A percentile compares a stretch with the other conserved stretches of the same genome.
These are phyloP conservation scores for Cenococcum geophilum DNA, from an alignment of 495 filamentous ascomycete species.

Conservation along the genomic window DNA sequence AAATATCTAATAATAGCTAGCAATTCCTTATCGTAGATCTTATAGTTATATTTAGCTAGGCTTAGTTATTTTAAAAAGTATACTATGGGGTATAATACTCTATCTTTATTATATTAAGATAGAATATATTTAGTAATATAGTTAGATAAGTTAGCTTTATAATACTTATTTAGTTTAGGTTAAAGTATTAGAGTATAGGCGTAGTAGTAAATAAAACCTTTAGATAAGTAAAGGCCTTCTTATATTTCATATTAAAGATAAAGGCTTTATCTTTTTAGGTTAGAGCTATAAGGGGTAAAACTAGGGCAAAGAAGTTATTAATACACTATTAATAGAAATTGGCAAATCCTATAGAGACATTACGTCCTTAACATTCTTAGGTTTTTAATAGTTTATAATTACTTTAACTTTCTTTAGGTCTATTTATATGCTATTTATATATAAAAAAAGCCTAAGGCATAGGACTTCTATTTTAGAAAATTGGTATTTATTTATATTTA, in stretches of 20 bases:
- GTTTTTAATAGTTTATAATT: constrained; percentile 12
- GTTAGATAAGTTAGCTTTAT: not conserved
- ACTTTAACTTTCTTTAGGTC: constrained; percentile 31
- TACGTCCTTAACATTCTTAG: constrained; percentile 20
- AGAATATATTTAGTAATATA: not conserved
- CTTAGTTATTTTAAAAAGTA: constrained; percentile 33
- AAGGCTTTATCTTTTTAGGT: constrained; percentile 16
- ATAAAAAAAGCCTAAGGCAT: constrained; percentile 35
- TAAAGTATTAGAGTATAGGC: constrained; percentile 9
- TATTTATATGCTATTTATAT: constrained; percentile 32
- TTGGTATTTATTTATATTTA: constrained; percentile 32
- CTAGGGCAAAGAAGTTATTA: constrained; percentile 19
- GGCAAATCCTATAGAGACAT: constrained; percentile 25
- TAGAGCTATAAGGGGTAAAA: constrained; percentile 8
- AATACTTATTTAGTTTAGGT: not conserved
- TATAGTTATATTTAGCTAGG: constrained; percentile 31
- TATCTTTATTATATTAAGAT: constrained; percentile 13
- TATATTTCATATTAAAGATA: too few species aligned
- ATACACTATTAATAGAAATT: constrained; percentile 31
- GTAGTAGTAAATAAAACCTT: not conserved
- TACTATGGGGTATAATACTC: constrained; percentile 41
- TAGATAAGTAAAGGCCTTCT: too few species aligned
- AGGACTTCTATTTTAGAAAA: constrained; percentile 33
- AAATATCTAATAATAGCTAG: constrained; percentile 37
- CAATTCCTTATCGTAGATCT: constrained; percentile 38